Evolutionary conservation across 2,329 filamentous ascomycete species (phyloP).

Genomic region (Parastagonospora avenae): DNA sequence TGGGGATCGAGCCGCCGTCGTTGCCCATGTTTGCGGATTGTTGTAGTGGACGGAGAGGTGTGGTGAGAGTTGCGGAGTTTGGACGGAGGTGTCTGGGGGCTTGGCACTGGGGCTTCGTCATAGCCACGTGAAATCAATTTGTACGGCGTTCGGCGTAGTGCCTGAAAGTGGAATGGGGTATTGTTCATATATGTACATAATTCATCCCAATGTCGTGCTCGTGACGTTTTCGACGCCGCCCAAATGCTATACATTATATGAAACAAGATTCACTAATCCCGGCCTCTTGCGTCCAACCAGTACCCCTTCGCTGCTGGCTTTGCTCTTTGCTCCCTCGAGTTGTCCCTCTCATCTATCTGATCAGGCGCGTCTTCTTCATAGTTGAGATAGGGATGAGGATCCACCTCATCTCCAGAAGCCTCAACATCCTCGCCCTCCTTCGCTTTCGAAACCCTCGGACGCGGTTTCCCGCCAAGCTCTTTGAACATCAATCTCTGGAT

Average conservation of each 20-base stretch:
- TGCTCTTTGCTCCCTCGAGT: background rate
- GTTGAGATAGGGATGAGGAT: slow-evolving; percentile 16
- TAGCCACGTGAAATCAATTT: too few species aligned
- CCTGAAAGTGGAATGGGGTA: too few species aligned
- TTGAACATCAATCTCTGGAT: slow-evolving; percentile 27
- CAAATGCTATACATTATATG: too few species aligned
- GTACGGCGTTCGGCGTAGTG: background rate
- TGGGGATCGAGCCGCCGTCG: slow-evolving; percentile 94
- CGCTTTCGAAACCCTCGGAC: slow-evolving; percentile 1
- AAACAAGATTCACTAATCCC: background rate
- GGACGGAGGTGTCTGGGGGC: slow-evolving; percentile 10
- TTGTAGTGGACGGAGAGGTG: slow-evolving; percentile 1
- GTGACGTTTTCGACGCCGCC: too few species aligned
- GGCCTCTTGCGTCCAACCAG: background rate
- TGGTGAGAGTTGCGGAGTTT: slow-evolving; percentile 23
- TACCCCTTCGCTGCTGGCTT: background rate
- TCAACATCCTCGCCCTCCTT: background rate
- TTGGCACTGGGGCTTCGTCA: background rate
- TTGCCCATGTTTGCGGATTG: slow-evolving; percentile 74
- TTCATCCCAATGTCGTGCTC: too few species aligned
- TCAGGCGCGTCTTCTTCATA: background rate
- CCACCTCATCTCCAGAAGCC: slow-evolving; percentile 9
- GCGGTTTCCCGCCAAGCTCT: background rate
- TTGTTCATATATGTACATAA: too few species aligned
- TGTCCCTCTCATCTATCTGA: slow-evolving; percentile 3